Base-by-base conservation (phyloP, 805 yeast genomes). In the Wickerhamomyces subpelliculosus region DNA sequence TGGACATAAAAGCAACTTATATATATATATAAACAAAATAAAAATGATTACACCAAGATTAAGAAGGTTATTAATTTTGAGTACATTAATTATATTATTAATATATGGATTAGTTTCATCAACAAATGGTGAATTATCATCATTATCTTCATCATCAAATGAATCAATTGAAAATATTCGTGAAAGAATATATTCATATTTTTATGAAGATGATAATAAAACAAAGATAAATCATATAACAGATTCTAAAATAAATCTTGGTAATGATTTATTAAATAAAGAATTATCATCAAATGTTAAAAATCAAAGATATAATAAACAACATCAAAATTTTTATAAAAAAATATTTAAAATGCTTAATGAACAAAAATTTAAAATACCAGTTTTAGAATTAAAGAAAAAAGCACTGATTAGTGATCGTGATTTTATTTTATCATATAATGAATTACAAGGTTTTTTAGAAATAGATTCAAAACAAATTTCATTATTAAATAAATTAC, bases 301-400 rank as follows among this genome's bases (percentile, higher is more conserved):
- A 19, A 11, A 10, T 25, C 13, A 14, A 18, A 31, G 19, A 22
- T 13, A 18, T 18, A 33, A 16, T 18, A 18, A 17, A 26, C 24
- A 36, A 7, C 41, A 42, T 10, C 53, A 50, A 34, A 27, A 38
- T 16, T 50, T 48, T 30, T 52, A 43, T 34, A 23, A 48, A 12
- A 34, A 24, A 25, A 18, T 41, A 20, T 43, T 51, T 44, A 39
- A 39, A 24, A 27, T 38, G 3, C 36, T 42, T n/a, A 43, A 38
- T 14, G 34, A 33, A 2, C 23, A 37, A n/a, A 17, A 28, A 17
- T 12, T 17, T 4, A 35, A 27, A 6, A 41, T 52, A 16, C 54
- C 55, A 9, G 17, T 7, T 5, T 16, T 38, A 5, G 27, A 34
- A 7, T 12, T 38, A 4, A 13, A 14, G 4, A 22, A 24, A 9